Percentiles rank a stretch among this genome's conserved stretches.
phyloP scores from a whole-genome alignment of 164 flowering plant genomes.

The Umbellularia californica region DNA sequence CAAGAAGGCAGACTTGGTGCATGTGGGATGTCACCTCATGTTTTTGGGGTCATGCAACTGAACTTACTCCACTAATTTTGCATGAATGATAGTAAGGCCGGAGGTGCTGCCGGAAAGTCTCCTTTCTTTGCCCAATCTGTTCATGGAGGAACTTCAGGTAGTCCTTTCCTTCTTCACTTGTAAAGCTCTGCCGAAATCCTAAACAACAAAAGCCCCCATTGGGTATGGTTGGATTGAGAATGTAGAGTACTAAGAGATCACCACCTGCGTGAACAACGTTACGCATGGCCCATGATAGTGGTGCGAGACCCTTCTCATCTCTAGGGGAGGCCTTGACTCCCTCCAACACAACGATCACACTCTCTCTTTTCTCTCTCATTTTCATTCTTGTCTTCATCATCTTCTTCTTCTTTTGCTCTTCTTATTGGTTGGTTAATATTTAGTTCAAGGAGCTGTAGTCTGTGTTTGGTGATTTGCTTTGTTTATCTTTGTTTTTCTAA shows the following conservation, averaged over 20 bases:
- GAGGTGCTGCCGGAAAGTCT: slow-evolving; percentile 17
- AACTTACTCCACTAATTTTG: slow-evolving; percentile 30
- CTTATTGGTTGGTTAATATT: slow-evolving; percentile 5
- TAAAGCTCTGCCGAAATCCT: slow-evolving; percentile 3
- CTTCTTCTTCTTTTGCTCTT: slow-evolving; percentile 3
- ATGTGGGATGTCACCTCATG: not conserved
- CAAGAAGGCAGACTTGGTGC: not conserved
- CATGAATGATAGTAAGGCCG: slow-evolving; percentile 28
- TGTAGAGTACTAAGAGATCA: slow-evolving; percentile 23
- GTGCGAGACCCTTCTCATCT: slow-evolving; percentile 19
- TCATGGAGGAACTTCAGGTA: slow-evolving; percentile 12
- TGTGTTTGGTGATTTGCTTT: not conserved
- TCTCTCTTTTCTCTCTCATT: slow-evolving; percentile 12
- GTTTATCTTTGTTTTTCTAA: not conserved
- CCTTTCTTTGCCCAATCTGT: slow-evolving; percentile 18
- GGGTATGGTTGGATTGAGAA: slow-evolving; percentile 17
- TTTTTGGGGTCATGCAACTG: not conserved
- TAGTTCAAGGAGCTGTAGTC: not conserved
- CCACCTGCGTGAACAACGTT: not conserved
- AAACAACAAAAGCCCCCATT: slow-evolving; percentile 12
- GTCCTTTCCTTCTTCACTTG: slow-evolving; percentile 4
- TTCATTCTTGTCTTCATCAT: not conserved
- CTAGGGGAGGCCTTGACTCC: slow-evolving; percentile 17
- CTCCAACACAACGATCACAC: slow-evolving; percentile 25
- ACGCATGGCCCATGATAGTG: slow-evolving; percentile 16